Evolutionary conservation across 345 rosid species (phyloP).

Genomic region (Citrus trifoliata): DNA sequence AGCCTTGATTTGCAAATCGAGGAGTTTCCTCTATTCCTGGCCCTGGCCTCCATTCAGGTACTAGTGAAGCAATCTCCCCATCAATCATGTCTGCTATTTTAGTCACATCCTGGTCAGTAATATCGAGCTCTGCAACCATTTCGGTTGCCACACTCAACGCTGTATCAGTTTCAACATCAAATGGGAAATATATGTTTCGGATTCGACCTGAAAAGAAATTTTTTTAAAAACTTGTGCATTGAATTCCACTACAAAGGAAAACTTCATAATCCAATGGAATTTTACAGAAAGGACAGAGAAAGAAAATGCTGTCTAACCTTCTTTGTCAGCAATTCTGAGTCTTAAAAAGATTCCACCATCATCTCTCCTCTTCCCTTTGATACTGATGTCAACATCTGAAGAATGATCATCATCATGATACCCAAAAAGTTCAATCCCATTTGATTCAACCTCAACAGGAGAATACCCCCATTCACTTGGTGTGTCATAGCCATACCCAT

Average conservation of each 20-base stretch:
- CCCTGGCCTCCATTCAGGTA: constrained; percentile 74
- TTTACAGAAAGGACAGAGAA: background rate
- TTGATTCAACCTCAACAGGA: constrained; percentile 48
- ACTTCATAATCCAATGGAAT: background rate
- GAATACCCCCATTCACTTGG: constrained; percentile 53
- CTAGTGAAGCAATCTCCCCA: constrained; percentile 76
- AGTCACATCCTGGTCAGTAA: constrained; percentile 70
- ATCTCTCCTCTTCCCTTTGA: constrained; percentile 69
- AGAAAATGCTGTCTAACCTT: constrained; percentile 48
- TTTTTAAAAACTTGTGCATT: background rate
- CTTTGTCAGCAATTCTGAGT: constrained; percentile 74
- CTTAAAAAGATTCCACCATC: constrained; percentile 65
- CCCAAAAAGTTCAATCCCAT: constrained; percentile 69
- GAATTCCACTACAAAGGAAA: background rate
- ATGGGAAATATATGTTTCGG: constrained; percentile 86
- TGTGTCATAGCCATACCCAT: constrained; percentile 32
- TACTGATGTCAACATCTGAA: constrained; percentile 58
- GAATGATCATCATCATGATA: constrained; percentile 61
- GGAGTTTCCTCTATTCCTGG: constrained; percentile 73
- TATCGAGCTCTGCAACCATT: constrained; percentile 92
- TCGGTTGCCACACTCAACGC: constrained; percentile 91
- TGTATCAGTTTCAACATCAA: constrained; percentile 67
- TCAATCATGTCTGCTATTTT: constrained; percentile 88
- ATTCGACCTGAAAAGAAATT: constrained; percentile 50
- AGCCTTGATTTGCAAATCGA: constrained; percentile 39